These are phyloP conservation scores for Xylariomycetidae sp. DNA, from an alignment of 2,329 filamentous ascomycete species.

Conservation along the genomic window DNA sequence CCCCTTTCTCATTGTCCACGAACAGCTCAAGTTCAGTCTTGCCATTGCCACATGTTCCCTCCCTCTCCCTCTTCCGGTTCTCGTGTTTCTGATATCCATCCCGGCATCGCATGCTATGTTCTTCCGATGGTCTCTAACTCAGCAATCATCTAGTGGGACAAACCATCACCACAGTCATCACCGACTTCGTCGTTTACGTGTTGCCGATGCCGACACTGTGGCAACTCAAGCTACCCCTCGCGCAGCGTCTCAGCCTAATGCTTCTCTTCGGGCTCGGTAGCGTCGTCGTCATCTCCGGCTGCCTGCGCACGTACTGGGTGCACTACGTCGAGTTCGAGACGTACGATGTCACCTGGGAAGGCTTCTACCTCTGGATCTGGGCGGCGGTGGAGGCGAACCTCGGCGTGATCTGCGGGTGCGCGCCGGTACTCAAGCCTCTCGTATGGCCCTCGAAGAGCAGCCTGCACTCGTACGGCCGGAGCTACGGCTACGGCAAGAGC, in stretches of 20 bases:
- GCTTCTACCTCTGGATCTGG: slow-evolving; percentile 37
- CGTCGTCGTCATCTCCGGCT: slow-evolving; percentile 32
- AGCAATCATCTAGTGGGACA: too few species aligned
- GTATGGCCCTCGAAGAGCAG: slow-evolving; percentile 8
- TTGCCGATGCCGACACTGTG: slow-evolving; percentile 32
- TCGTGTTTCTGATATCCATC: too few species aligned
- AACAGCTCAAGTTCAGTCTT: too few species aligned
- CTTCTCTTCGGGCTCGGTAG: slow-evolving; percentile 33
- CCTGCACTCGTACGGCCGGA: neutral
- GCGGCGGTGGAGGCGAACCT: slow-evolving; percentile 37
- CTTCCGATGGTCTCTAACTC: too few species aligned
- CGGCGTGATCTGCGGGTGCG: slow-evolving; percentile 36
- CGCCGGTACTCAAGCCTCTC: slow-evolving; percentile 29
- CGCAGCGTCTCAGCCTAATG: slow-evolving; percentile 31
- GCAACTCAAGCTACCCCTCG: slow-evolving; percentile 25
- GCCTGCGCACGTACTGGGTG: slow-evolving; percentile 33
- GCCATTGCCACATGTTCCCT: too few species aligned
- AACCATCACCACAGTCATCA: slow-evolving; percentile 26
- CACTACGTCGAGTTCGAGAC: slow-evolving; percentile 29
- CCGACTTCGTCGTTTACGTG: slow-evolving; percentile 32
- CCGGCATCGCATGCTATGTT: too few species aligned
- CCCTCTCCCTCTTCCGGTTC: too few species aligned
- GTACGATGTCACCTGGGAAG: slow-evolving; percentile 38
- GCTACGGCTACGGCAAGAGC: neutral
- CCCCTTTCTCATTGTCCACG: too few species aligned